Evolutionary conservation across 2,329 filamentous ascomycete genomes (phyloP), one percentile per base, ranked within the genome.

Genomic region (Fusarium subtropicale): DNA sequence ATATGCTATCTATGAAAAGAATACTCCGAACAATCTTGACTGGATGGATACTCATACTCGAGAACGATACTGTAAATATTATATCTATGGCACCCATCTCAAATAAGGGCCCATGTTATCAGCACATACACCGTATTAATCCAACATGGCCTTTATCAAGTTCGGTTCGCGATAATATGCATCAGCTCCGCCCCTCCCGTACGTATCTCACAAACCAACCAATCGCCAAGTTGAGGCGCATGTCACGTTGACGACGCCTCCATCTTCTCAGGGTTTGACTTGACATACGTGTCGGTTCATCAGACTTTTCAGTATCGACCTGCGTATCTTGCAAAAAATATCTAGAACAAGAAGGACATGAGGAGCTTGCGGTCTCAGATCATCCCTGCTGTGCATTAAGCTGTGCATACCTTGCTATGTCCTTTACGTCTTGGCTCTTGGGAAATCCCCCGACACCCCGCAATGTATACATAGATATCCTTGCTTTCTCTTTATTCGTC

Each of bases 221-320:
- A 69, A 70, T 69, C 57, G 66, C 22, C 22, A 53, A 41, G 26
- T 38, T 24, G 54, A 64, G 62, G 50, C 62, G 57, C 54, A 56
- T 46, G 66, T 70, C 66, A 69, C 66, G 66, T 70, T 64, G 50
- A 34, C 58, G 51, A 71, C 67, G 63, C 67, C 63, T 70, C 62
- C 54, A 48, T 60, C 45, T 56, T 47, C n/a, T 31, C 24, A 20
- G 42, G 36, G 31, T 33, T 60, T 36, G 38, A 36, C 33, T 60
- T 36, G 38, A 36, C 33, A 47, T 52, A 34, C 41, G 20, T 46
- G 51, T 38, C 47, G 16, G 36, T 60, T 41, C 42, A 42, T 65
- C 60, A 48, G 52, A 39, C 5, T 30, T 28, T 36, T 20, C 24
- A 33, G 18, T 12, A 31, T 26, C 22, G 42, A 9, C 34, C n/a